Base-by-base conservation (phyloP, 2,329 filamentous ascomycete genomes). In the Thermoascus crustaceus region DNA sequence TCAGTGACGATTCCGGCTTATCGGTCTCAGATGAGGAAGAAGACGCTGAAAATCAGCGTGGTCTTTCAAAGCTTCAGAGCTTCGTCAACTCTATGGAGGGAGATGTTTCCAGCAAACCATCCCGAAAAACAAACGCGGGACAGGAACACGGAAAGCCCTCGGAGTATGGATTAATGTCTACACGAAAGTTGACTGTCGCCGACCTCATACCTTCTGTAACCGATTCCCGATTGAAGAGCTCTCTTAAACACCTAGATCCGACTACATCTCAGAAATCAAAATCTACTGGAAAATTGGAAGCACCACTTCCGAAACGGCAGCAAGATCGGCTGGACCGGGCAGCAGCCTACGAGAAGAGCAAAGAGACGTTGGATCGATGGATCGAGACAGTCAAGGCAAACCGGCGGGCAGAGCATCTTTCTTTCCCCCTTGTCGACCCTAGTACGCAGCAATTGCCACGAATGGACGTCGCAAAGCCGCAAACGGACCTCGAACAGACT, bases 371-470 rank as follows among this genome's bases (percentile, higher is more conserved):
- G 17, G 79, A 85, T 44, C 78, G 86, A 49, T 98, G 91, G 91
- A 82, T 82, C 20, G 89, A 95, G 41, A 96, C 91, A 0, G 87
- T 98, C 52, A 94, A 95, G 64, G 78, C 85, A 20, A 95, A 95
- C 60, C 82, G 91, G 40, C 76, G 86, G 48, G 88, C 89, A 1
- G 91, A 96, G 44, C 86, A 94, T 58, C 69, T 98, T 8, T 72
- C 80, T 13, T 98, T 98, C 53, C 91, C 91, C 4, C 71, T 96
- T 0, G 74, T 81, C 2, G 81, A 86, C 50, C 81, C 80, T 24
- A 76, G 79, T 39, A 77, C 72, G 14, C 71, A 69, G 34, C 58
- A 66, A 35, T 72, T 71, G 18, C 76, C 78, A 13, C 60, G 68
- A 7, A 57, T 72, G 29, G 77, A 72, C 14, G 60, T 66, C 22